Base-by-base conservation (phyloP, 352 stramenopile species). In the Phytopythium montanum region DNA sequence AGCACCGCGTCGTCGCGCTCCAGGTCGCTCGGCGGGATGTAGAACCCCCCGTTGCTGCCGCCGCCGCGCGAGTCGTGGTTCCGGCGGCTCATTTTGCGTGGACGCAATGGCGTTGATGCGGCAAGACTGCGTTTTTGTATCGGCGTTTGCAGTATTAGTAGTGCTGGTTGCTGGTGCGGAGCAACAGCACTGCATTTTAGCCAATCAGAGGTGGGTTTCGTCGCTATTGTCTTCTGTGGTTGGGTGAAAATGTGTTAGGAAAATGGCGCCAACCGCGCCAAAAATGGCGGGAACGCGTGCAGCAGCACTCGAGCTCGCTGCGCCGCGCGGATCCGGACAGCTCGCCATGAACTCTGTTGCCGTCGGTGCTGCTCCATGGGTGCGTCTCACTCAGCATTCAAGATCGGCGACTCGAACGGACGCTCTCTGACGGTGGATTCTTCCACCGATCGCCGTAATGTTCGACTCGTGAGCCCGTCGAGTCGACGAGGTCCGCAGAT, bases 21-120 rank as follows among this genome's bases (percentile, higher is more conserved):
- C 48, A 92, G 88, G 50, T 88, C 81, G 3, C 65, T 68, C 56
- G 80, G 68, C 3, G 79, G 73, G 56, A 92, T 68, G 36, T 70
- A 85, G 64, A 92, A 92, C 21, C 19, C 31, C 23, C 31, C 33
- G 52, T 38, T 19, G 26, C 45, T 28, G 26, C 34, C 44, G 13
- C 25, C 45, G 45, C 45, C 13, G 25, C 25, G 39, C 39, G 19
- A 23, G 25, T 21, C 21, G 5, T 33, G 23, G 23, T 10, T 13
- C 3, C 29, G 23, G 44, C 44, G 44, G 23, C 23, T 16, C 44
- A 51, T 51, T 28, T 21, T 33, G 23, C 44, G 23, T 31, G 39
- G 18, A 14, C 39, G 7, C 39, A n/a, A n/a, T n/a, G 44, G 23
- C 12, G 10, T 0, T 14, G 23, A 12, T 14, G 23, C 5, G 18